A percentile compares a stretch with the other conserved stretches of the same genome.
Conservation (phyloP, 164 flowering plant genomes). For the Malania oleifera region DNA sequence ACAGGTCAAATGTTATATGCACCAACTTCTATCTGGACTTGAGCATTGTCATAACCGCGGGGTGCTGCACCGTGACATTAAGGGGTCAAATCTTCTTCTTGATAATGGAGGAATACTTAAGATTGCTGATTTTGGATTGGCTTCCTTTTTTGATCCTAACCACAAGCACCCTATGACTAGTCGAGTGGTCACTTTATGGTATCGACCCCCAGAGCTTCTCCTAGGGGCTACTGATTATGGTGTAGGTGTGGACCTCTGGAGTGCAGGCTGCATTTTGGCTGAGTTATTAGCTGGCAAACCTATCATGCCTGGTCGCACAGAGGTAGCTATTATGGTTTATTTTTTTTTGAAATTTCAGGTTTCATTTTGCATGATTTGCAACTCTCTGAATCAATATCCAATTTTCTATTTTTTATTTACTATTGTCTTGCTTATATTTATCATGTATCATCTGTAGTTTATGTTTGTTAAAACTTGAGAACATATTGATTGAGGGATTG, state of each 20-base stretch:
- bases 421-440: no score
- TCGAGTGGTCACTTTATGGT: conserved; percentile 63
- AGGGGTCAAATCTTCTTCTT: conserved; percentile 58
- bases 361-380: neutral
- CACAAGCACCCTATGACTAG: conserved; percentile 52
- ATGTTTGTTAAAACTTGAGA: no score
- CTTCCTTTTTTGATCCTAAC: conserved; percentile 41
- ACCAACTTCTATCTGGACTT: conserved; percentile 51
- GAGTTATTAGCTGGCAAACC: conserved; percentile 56
- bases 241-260: conserved; percentile 56
- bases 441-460: no score
- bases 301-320: conserved; percentile 61
- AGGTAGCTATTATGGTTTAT: conserved; percentile 25
- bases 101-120: conserved; percentile 46
- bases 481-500: no score
- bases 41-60: conserved; percentile 52
- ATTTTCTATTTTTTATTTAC: no score
- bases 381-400: no score
- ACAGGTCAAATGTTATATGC: conserved; percentile 57
- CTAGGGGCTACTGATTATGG: conserved; percentile 57
- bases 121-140: conserved; percentile 62
- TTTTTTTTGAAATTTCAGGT: neutral
- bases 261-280: conserved; percentile 59
- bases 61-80: conserved; percentile 59
- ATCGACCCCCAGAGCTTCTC: conserved; percentile 55